A percentile compares a stretch with the other conserved stretches of the same genome.
These are phyloP conservation scores for Cladorrhinum samala DNA, from an alignment of 495 filamentous ascomycete species.

Conservation along the genomic window DNA sequence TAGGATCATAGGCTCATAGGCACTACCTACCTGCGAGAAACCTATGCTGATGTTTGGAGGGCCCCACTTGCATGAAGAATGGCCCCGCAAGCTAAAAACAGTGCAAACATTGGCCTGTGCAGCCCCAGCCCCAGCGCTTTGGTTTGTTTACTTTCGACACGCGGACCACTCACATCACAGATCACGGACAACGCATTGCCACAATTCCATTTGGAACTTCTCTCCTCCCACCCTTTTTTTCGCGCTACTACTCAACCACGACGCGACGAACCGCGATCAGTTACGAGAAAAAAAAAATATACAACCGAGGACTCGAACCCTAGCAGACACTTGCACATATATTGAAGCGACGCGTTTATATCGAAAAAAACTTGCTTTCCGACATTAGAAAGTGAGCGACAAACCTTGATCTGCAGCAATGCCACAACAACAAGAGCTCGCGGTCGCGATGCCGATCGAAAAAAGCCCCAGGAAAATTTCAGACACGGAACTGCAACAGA, in stretches of 20 bases:
- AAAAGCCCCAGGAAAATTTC: constrained; percentile 36
- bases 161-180: constrained; percentile 25
- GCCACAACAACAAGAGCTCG: constrained; percentile 26
- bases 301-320: too few species aligned
- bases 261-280: too few species aligned
- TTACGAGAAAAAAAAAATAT: background rate
- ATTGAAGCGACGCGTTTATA: too few species aligned
- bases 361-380: too few species aligned
- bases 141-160: constrained; percentile 33
- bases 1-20: background rate
- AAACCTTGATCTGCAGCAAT: constrained; percentile 20
- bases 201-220: constrained; percentile 13
- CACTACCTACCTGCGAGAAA: background rate
- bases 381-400: background rate
- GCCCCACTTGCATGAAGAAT: background rate
- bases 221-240: background rate
- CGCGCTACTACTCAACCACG: background rate
- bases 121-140: constrained; percentile 7
- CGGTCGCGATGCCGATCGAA: constrained; percentile 25
- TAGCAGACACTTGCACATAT: background rate
- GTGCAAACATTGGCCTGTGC: background rate
- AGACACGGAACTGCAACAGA: constrained; percentile 43
- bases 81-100: background rate
- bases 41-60: background rate
- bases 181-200: constrained; percentile 7